Conservation (phyloP, 202 grass and related monocot species). For the Musa balbisiana region DNA sequence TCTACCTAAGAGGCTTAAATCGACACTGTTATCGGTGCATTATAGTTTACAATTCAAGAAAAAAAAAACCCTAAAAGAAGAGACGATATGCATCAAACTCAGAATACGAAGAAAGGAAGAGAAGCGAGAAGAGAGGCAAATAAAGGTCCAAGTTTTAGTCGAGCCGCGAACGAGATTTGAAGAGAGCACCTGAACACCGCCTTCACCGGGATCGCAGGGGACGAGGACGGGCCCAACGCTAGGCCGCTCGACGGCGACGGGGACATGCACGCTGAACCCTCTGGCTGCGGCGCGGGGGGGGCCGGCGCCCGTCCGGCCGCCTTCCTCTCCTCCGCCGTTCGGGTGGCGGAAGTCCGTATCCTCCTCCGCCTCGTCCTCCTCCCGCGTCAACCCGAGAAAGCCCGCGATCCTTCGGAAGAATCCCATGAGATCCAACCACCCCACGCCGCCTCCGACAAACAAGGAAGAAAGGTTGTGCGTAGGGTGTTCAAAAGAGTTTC, state of each 20-base stretch:
- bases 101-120: not conserved
- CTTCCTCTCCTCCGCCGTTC: not conserved
- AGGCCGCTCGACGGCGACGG: not conserved
- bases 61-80: not conserved
- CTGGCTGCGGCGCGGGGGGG: not conserved
- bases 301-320: not conserved
- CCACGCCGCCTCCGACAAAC: not conserved
- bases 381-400: not conserved
- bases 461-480: not conserved
- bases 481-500: no score
- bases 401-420: not conserved
- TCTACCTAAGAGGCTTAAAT: not conserved
- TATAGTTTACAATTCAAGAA: not conserved
- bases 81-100: not conserved
- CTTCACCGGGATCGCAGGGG: constrained; percentile 7
- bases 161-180: not conserved
- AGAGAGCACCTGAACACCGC: constrained; percentile 4
- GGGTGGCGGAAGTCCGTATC: not conserved
- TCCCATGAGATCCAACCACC: not conserved
- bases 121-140: not conserved
- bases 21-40: not conserved
- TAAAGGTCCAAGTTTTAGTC: not conserved
- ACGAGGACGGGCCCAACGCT: not conserved
- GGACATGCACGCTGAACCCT: not conserved
- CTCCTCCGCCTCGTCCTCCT: not conserved